These are phyloP conservation scores for Stentor roeselii DNA, from an alignment of 73 alveolate genomes.

Conservation along the genomic window DNA sequence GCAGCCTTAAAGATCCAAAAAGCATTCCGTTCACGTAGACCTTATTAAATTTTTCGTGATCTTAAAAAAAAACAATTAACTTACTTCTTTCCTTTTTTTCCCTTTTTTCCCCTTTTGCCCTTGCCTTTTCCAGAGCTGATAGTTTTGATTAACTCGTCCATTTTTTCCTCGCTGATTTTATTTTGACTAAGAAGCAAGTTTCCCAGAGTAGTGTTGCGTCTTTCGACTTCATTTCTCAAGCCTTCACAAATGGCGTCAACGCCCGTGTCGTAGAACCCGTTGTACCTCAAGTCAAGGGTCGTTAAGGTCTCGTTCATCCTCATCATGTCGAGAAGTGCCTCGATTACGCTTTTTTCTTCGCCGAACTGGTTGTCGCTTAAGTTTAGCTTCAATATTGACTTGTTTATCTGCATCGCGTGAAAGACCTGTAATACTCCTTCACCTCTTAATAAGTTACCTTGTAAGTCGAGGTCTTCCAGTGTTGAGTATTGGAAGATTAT, in stretches of 20 bases:
- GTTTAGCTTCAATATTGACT: constrained; percentile 39
- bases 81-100: constrained; percentile 21
- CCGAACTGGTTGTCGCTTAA: constrained; percentile 51
- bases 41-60: too few relatives aligned
- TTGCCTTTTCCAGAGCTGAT: not conserved
- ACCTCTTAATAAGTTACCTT: constrained; percentile 47
- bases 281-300: constrained; percentile 12
- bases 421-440: constrained; percentile 48
- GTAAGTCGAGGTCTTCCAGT: constrained; percentile 44
- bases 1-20: too few relatives aligned
- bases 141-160: not conserved
- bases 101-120: constrained; percentile 13
- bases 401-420: constrained; percentile 35
- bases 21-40: too few relatives aligned
- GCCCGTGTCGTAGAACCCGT: constrained; percentile 32
- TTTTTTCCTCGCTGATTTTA: not conserved
- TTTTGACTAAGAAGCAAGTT: not conserved
- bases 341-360: constrained; percentile 44
- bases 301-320: not conserved
- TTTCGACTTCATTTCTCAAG: not conserved
- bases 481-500: constrained; percentile 36
- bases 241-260: not conserved
- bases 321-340: not conserved
- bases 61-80: not conserved
- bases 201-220: not conserved